Evolutionary conservation across 371 early-diverging fungal species (phyloP), one percentile per base, ranked within the genome.

Genomic region (Actinomortierella ambigua): DNA sequence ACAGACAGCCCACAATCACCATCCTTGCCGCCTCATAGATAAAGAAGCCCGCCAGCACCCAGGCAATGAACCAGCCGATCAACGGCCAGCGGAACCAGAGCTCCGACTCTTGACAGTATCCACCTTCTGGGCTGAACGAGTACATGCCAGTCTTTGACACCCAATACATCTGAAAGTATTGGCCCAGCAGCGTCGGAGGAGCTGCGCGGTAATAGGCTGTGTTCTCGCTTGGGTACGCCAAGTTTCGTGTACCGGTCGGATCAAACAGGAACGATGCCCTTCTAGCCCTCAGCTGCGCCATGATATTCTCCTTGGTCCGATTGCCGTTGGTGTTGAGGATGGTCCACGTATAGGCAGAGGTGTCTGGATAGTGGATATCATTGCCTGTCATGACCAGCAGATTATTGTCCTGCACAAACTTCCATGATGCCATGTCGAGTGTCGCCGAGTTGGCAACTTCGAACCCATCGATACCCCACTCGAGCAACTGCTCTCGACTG

Each of bases 391-490:
- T 82, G 50, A 85, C 61, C 55, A 87, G 69, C 17, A 85, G 51
- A 28, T 81, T 71, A 59, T 77, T 54, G 50, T 71, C 73, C 28
- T 71, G 78, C 18, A 88, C 50, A 26, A 79, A 84, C 61, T 83
- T 84, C 53, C 81, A 83, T 6, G 82, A 82, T n/a, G 79, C 69
- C 23, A 81, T 67, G 51, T 91, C 92, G 57, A 91, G 80, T 1
- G 82, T 83, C 26, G 76, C 75, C 22, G 82, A 85, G 68, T 91
- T 87, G 3, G 87, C 81, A 0, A 91, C 68, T 62, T 92, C 91
- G 59, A 92, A 83, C 1, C 90, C 90, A 58, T 90, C 91, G 15
- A 90, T 85, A 3, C 92, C 91, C 88, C 85, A 82, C 17, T 79
- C 82, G 2, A 86, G 76, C 4, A 90, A 76, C 46, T 81, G 70